Conservation (phyloP, 306 rosid species). For the Abrus pulchellus region DNA sequence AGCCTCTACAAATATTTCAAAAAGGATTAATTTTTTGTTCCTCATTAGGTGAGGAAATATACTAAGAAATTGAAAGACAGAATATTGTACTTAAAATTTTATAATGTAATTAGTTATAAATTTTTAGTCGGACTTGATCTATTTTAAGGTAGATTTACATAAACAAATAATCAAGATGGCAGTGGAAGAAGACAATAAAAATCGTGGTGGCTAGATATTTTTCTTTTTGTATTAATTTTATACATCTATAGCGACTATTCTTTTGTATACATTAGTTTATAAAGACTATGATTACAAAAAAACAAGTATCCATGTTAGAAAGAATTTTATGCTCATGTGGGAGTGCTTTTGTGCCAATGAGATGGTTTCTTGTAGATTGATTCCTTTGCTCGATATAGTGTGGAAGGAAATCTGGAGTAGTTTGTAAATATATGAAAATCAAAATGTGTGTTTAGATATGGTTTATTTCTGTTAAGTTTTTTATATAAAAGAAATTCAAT, state of each 20-base stretch:
- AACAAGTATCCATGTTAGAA: slow-evolving; percentile 41
- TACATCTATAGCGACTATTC: neutral
- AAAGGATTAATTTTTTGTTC: too few species aligned
- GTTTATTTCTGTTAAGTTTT: neutral
- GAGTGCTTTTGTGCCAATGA: slow-evolving; percentile 45
- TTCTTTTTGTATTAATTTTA: neutral
- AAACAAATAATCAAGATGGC: slow-evolving; percentile 24
- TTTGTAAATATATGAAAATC: neutral
- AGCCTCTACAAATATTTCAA: too few species aligned
- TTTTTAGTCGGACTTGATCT: too few species aligned
- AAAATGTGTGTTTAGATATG: neutral
- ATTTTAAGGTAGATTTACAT: too few species aligned
- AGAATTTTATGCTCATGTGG: slow-evolving; percentile 46
- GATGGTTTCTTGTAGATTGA: slow-evolving; percentile 48
- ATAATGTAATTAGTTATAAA: neutral
- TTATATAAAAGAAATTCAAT: neutral
- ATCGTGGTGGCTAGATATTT: neutral
- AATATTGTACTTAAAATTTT: too few species aligned
- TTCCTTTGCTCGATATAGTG: slow-evolving; percentile 24
- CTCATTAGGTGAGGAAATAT: too few species aligned
- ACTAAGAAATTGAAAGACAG: too few species aligned
- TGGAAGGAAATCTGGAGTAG: neutral
- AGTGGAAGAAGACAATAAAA: slow-evolving; percentile 38
- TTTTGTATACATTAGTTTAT: slow-evolving; percentile 11
- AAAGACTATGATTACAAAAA: slow-evolving; percentile 44